Evolutionary conservation across 2,329 filamentous ascomycete genomes (phyloP).

Genomic region (Penicillium sp.): DNA sequence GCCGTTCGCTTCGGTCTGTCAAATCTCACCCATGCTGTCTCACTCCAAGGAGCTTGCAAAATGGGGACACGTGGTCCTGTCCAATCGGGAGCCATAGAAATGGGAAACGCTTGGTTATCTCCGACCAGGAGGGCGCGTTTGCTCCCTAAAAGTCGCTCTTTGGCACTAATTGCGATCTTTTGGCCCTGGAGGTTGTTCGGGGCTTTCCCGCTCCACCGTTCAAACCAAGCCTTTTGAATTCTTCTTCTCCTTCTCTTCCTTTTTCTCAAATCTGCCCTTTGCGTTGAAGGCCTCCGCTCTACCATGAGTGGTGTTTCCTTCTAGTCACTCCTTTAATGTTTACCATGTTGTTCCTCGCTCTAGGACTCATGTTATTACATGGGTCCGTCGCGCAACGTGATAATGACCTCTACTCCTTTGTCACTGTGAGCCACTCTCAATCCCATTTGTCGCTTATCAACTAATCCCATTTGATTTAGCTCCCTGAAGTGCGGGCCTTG

Average conservation of each 20-base stretch:
- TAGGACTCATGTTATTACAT: slow-evolving; percentile 6
- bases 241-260: not conserved
- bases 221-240: not conserved
- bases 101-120: not conserved
- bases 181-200: not conserved
- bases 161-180: not conserved
- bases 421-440: slow-evolving; percentile 13
- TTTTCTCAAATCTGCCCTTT: not conserved
- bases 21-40: not conserved
- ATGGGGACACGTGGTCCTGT: not conserved
- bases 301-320: not conserved
- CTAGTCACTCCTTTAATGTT: not conserved
- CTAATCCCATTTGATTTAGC: slow-evolving; percentile 7
- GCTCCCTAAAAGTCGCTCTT: not conserved
- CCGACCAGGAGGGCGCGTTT: not conserved
- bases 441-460: not conserved
- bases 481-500: slow-evolving; percentile 21
- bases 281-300: not conserved
- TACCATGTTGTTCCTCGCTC: slow-evolving; percentile 1
- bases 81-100: not conserved
- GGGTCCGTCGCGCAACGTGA: slow-evolving; percentile 7
- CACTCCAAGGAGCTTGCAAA: not conserved
- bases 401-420: slow-evolving; percentile 17
- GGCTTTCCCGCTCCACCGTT: not conserved
- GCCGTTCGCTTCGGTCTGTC: not conserved